A percentile compares a stretch with the other conserved stretches of the same genome.
Conservation (phyloP, 139 green algal species). For the Zygnema cylindricum region DNA sequence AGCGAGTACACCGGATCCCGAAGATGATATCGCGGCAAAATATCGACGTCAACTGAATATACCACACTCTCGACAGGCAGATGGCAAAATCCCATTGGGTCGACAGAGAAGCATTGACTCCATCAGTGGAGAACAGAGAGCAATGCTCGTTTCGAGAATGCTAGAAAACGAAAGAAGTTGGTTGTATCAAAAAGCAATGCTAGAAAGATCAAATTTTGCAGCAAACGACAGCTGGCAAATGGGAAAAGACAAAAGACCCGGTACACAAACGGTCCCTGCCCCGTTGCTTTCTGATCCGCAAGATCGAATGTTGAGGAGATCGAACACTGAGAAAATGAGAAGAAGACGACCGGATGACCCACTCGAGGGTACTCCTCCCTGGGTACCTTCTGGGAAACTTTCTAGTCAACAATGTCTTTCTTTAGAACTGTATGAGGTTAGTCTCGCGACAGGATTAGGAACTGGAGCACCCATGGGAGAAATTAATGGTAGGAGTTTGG, state of each 20-base stretch:
- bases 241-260: neutral
- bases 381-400: neutral
- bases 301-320: too few species aligned
- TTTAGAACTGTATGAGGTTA: neutral
- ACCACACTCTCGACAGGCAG: too few species aligned
- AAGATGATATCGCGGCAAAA: too few species aligned
- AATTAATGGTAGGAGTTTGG: neutral
- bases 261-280: neutral
- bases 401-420: neutral
- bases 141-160: neutral
- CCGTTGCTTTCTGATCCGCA: too few species aligned
- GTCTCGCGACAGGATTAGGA: neutral
- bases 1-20: too few species aligned
- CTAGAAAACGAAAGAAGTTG: neutral
- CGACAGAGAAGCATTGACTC: too few species aligned
- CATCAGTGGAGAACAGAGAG: neutral
- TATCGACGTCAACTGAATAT: too few species aligned
- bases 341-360: neutral
- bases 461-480: neutral
- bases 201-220: neutral
- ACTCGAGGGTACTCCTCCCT: neutral
- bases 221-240: neutral
- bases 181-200: neutral
- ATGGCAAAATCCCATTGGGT: too few species aligned
- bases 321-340: too few species aligned